phyloP scores from a whole-genome alignment of 441 rosid genomes.

The Bocquillonia castaneifolia region DNA sequence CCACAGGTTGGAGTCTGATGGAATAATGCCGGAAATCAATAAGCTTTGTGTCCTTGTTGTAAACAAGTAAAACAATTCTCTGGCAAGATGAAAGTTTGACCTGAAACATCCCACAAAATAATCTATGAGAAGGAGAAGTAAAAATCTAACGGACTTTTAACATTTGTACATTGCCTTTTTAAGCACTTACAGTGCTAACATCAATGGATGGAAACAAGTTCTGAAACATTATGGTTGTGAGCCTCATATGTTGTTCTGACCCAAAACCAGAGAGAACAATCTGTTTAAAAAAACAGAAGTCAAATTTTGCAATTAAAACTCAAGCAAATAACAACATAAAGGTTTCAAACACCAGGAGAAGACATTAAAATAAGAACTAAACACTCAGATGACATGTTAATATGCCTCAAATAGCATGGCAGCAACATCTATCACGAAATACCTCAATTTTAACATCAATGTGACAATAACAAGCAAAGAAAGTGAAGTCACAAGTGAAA shows the following conservation, averaged over 20 bases:
- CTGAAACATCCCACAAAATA: slow-evolving; percentile 38
- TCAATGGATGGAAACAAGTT: slow-evolving; percentile 91
- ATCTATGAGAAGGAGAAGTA: slow-evolving; percentile 13
- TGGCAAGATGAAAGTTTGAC: slow-evolving; percentile 89
- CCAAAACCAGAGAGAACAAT: slow-evolving; percentile 94
- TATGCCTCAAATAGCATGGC: too few species aligned
- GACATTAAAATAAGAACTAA: too few species aligned
- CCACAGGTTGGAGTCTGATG: slow-evolving; percentile 83
- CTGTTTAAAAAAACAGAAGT: slow-evolving; percentile 31
- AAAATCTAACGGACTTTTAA: slow-evolving; percentile 9
- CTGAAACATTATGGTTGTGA: slow-evolving; percentile 82
- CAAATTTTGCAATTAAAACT: neutral
- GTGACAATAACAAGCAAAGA: too few species aligned
- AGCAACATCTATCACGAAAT: neutral
- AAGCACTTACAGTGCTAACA: slow-evolving; percentile 71
- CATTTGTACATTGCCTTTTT: slow-evolving; percentile 5
- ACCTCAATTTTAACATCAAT: neutral
- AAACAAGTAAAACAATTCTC: slow-evolving; percentile 78
- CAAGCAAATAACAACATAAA: neutral
- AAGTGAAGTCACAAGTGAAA: too few species aligned
- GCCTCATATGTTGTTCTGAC: slow-evolving; percentile 73
- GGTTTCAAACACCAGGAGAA: neutral
- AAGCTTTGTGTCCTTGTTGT: slow-evolving; percentile 78
- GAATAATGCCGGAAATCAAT: slow-evolving; percentile 90
- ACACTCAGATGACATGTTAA: too few species aligned